These are phyloP conservation scores for Grosmannia serpens DNA, from an alignment of 2,329 filamentous ascomycete genomes.

Conservation along the genomic window DNA sequence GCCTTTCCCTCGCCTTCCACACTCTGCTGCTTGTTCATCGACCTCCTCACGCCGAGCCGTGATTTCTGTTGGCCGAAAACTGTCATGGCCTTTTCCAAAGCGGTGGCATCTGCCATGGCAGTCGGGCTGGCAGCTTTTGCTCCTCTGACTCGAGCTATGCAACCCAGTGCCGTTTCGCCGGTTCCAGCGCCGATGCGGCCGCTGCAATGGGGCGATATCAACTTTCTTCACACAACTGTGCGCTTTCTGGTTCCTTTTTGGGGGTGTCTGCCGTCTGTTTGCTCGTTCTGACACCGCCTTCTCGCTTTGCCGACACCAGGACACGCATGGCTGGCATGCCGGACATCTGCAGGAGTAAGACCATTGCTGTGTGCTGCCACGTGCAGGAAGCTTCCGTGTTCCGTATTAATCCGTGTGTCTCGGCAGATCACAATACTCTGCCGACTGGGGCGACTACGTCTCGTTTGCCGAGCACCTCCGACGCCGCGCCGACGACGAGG, in stretches of 20 bases:
- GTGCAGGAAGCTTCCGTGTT: neutral
- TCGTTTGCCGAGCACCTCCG: conserved; percentile 82
- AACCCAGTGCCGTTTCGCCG: conserved; percentile 71
- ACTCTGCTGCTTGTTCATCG: neutral
- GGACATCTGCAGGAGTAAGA: conserved; percentile 82
- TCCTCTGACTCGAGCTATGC: conserved; percentile 37
- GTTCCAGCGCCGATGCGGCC: conserved; percentile 71
- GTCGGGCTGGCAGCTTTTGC: conserved; percentile 12
- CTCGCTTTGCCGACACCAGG: conserved; percentile 18
- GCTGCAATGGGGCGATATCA: conserved; percentile 85
- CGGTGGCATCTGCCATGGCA: conserved; percentile 1
- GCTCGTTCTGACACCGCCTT: neutral
- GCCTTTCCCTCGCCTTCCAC: neutral
- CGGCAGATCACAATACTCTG: conserved; percentile 71
- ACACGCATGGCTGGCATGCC: conserved; percentile 91
- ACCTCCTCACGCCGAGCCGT: neutral
- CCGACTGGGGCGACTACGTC: conserved; percentile 96
- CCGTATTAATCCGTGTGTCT: neutral
- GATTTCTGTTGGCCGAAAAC: neutral
- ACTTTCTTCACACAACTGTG: conserved; percentile 84
- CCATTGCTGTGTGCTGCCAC: neutral
- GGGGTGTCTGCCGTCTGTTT: neutral
- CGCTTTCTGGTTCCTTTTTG: neutral
- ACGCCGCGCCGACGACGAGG: conserved; percentile 63
- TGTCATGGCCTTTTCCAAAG: neutral